Base-by-base conservation (phyloP, 257 asterid genomes). In the Coffea canephora region DNA sequence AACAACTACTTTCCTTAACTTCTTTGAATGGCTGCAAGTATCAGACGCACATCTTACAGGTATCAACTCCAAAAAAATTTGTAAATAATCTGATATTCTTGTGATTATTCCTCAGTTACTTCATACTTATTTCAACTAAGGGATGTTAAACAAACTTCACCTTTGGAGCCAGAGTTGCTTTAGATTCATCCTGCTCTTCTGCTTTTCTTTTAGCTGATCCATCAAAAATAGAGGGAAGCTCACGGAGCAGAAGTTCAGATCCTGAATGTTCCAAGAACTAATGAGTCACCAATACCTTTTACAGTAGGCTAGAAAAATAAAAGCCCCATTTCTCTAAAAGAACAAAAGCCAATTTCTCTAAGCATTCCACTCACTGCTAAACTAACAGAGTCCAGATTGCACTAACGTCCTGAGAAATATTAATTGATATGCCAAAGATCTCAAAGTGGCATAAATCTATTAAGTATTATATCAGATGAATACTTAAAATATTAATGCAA, bases 131-230 rank as follows among this genome's bases (percentile, higher is more conserved):
- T 50, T n/a, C 31, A 14, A 45, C 50, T 46, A 72, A 75, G 46
- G 27, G 71, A 48, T 68, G 71, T 48, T 72, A 41, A 11, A 48
- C 14, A 75, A 27, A 69, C 9, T 85, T 72, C 85, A 93, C 99
- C 92, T 94, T 94, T 71, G 99, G 97, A 76, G 99, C 98, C 81
- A 91, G 82, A 64, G 98, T 88, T 73, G 97, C 97, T 80, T 80
- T 86, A 70, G 90, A 85, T 69, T 91, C 97, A 64, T 96, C 98
- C 82, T 96, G 99, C 49, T 83, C 84, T 84, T 85, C 73, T 64
- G 98, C 97, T 84, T 89, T 89, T 43, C 82, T 80, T 87, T 81
- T 87, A 69, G 98, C 98, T 54, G 98, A 89, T 81, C 96, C 97
- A 81, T 96, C 97, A 73, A 94, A 79, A 81, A 96, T 88, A 39